A percentile compares a stretch with the other conserved stretches of the same genome.
Evolutionary conservation across 1,284 basidiomycete species (phyloP).

Genomic region (Flammula alnicola): DNA sequence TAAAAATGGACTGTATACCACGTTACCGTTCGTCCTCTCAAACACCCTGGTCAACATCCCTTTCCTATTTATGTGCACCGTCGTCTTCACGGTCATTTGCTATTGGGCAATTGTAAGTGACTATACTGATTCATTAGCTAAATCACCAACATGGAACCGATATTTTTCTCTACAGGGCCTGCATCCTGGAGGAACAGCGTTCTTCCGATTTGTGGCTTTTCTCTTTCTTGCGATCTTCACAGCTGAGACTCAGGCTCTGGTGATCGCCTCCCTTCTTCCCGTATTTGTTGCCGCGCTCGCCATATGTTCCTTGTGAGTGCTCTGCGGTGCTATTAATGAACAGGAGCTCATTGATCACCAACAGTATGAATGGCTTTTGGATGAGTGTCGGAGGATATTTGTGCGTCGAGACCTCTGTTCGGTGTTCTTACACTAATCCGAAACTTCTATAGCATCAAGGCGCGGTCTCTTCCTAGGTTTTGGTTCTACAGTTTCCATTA

Average conservation of each 20-base stretch:
- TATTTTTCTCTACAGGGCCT: slow-evolving; percentile 40
- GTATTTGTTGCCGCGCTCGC: slow-evolving; percentile 68
- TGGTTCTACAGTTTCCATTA: slow-evolving; percentile 64
- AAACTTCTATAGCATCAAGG: slow-evolving; percentile 44
- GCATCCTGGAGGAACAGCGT: slow-evolving; percentile 49
- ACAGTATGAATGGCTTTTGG: slow-evolving; percentile 63
- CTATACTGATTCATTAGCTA: neutral
- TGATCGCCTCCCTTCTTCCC: slow-evolving; percentile 58
- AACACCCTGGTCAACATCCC: slow-evolving; percentile 64
- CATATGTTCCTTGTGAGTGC: slow-evolving; percentile 50
- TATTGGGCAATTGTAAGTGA: slow-evolving; percentile 44
- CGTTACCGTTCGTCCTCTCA: slow-evolving; percentile 52
- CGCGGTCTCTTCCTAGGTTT: slow-evolving; percentile 57
- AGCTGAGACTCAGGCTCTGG: slow-evolving; percentile 58
- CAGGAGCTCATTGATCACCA: neutral
- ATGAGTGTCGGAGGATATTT: slow-evolving; percentile 51
- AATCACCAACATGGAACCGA: neutral
- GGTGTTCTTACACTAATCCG: neutral
- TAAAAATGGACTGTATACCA: slow-evolving; percentile 62
- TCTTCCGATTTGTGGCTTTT: slow-evolving; percentile 60
- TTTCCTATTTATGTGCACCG: slow-evolving; percentile 56
- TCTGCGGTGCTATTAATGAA: neutral
- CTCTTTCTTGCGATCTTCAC: slow-evolving; percentile 60
- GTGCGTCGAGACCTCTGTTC: slow-evolving; percentile 26
- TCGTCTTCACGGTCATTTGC: slow-evolving; percentile 44